Base-by-base conservation (phyloP, 2,329 filamentous ascomycete genomes). In the Trichophyton simii region DNA sequence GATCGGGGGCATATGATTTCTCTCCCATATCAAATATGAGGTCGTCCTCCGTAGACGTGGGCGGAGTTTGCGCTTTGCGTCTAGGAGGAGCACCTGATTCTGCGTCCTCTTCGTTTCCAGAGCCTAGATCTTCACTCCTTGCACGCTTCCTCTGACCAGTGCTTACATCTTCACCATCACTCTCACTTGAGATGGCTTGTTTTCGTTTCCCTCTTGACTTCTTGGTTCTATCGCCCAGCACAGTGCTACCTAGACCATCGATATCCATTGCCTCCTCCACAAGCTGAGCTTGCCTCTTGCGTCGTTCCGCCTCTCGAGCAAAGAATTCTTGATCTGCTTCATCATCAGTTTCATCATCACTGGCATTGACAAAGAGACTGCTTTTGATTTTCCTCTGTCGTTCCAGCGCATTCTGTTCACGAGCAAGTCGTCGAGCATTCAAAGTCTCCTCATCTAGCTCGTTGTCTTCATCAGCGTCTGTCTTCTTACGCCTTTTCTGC, bases 281-380 rank as follows among this genome's bases (percentile, higher is more conserved):
- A 15, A 77, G 75, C 36, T 76, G 73, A 31, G 74, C 74, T 59
- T 80, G 82, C 57, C 81, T 81, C 65, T 83, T 79, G 57, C 88
- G 79, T 63, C 87, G 79, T 65, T 81, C 76, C 72, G 86, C 84
- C 74, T 96, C 91, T 15, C 83, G 80, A 1, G 81, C 84, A 73
- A 92, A 96, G 74, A 96, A 96, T 20, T 82, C 84, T 22, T 71
- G 78, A 73, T 88, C 83, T 61, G 83, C 82, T 55, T 91, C 89
- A 38, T 82, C 84, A 68, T 96, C 90, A n/a, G 82, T 86, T 67
- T 96, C 91, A 60, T 97, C 94, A 70, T 97, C 94, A 66, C 87
- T 90, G 42, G 87, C 85, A 62, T 87, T 83, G 58, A 99, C 87
- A 68, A 85, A 92, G 44, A 92, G 75, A 25, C 86, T 85, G 68